Percentiles rank a stretch among this genome's conserved stretches.
These are phyloP conservation scores for Xylaria arbuscula DNA, from an alignment of 2,329 filamentous ascomycete species.

Conservation along the genomic window DNA sequence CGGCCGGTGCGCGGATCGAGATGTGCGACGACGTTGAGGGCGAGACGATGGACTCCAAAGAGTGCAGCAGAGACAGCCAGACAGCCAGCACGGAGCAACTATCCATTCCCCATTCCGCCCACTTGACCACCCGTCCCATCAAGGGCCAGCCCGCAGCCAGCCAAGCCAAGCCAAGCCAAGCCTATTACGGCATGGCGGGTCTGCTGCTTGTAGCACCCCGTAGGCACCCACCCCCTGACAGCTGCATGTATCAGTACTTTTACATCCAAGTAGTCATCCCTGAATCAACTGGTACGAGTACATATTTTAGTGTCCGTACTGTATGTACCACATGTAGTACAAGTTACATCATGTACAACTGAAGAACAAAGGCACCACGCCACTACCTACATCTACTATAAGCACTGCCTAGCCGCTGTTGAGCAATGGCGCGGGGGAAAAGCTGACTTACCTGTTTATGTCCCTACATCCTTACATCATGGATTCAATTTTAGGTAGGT, in stretches of 20 bases:
- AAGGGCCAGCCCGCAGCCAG: slow-evolving; percentile 17
- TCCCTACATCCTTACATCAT: no score
- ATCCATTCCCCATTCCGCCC: slow-evolving; percentile 11
- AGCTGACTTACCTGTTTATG: no score
- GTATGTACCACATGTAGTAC: no score
- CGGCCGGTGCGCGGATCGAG: slow-evolving; percentile 25
- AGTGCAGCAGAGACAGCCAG: slow-evolving; percentile 23
- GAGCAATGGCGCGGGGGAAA: no score
- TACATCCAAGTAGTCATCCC: background rate
- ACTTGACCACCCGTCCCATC: slow-evolving; percentile 1
- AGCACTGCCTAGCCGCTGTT: no score
- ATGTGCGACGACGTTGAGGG: slow-evolving; percentile 28
- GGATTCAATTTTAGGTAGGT: no score
- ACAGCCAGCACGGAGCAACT: slow-evolving; percentile 15
- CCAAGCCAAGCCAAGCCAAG: slow-evolving; percentile 24
- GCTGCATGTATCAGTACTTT: slow-evolving; percentile 24
- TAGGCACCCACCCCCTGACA: slow-evolving; percentile 23
- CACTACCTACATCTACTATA: no score
- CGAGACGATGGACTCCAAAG: slow-evolving; percentile 23
- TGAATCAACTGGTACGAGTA: slow-evolving; percentile 6
- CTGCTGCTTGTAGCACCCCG: slow-evolving; percentile 32
- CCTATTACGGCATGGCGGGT: slow-evolving; percentile 35
- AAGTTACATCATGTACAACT: background rate
- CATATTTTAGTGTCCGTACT: background rate
- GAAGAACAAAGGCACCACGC: background rate